phyloP scores from a whole-genome alignment of 2,329 filamentous ascomycete genomes.

The Fusarium protoensiforme region DNA sequence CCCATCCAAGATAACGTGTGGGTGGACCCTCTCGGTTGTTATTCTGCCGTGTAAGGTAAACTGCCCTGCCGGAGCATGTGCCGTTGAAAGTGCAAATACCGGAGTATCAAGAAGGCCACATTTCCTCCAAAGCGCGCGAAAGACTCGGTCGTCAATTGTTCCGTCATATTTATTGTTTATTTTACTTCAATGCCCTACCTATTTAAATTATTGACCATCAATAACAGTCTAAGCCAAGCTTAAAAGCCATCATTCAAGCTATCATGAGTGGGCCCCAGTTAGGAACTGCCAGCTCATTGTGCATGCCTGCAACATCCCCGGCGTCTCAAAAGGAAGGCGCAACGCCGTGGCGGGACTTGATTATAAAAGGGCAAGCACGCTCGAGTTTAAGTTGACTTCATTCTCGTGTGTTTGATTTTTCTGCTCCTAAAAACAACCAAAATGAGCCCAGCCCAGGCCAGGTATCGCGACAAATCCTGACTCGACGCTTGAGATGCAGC shows the following conservation, averaged over 20 bases:
- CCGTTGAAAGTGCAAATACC: not conserved
- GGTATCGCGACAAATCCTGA: constrained; percentile 1
- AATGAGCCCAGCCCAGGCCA: not conserved
- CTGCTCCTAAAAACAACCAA: not conserved
- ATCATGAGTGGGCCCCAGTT: constrained; percentile 39
- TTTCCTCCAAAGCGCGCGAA: not conserved
- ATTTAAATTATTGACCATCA: not conserved
- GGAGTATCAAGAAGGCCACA: not conserved
- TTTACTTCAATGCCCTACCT: not conserved
- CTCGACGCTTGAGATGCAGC: constrained; percentile 1
- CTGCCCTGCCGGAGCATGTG: not conserved
- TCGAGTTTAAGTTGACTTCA: constrained; percentile 4
- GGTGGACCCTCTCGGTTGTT: not conserved
- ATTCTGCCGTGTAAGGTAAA: not conserved
- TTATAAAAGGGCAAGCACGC: constrained; percentile 36
- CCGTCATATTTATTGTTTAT: not conserved
- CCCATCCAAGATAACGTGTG: not conserved
- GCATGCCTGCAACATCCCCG: constrained; percentile 36
- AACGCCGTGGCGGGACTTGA: constrained; percentile 24
- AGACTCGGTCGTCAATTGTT: not conserved
- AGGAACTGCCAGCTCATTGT: constrained; percentile 44
- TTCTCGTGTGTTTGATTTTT: not conserved
- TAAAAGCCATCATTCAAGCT: constrained; percentile 37
- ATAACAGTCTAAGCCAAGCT: not conserved
- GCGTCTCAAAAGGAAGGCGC: constrained; percentile 21